Base-by-base conservation (phyloP, 75 land plant species). In the Azolla pinnata region DNA sequence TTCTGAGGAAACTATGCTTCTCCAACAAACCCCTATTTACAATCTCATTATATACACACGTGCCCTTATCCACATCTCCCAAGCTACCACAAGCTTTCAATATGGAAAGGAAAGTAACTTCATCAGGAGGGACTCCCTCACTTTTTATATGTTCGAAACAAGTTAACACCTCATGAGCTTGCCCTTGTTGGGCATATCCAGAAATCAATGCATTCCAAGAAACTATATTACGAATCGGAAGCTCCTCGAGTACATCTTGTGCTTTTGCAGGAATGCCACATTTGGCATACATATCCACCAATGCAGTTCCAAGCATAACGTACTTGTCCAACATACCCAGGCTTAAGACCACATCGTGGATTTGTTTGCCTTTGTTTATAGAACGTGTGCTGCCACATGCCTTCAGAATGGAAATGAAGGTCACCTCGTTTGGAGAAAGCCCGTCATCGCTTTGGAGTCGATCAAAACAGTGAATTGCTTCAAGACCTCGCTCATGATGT, bases 191-290 rank as follows among this genome's bases (percentile, higher is more conserved):
- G 17, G 76, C 35, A 10, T 67, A 56, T 0, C 81, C 79, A 0
- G 45, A 63, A 2, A 82, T 68, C 17, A 82, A n/a, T 3, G 85
- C 75, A 56, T 82, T 82, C 78, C 81, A 82, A n/a, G 81, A 78
- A 40, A 81, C 81, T 44, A 82, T 19, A 59, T 75, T 69, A 54
- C 78, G 33, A 0, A 56, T 46, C 55, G 64, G 40, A 61, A 65
- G 77, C 65, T 62, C 59, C 0, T 73, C 80, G 54, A 81, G 74
- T 61, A 77, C 33, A 45, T 68, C 62, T 23, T 29, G 62, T 4
- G 81, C 85, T 44, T 53, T 33, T 5, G 40, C 69, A 33, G 78
- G 59, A 4, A 54, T 49, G 1, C 81, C 79, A 5, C 44, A 51
- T 18, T 78, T 78, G 0, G 51, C 44, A 34, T 78, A 82, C 29